Evolutionary conservation across 2,329 filamentous ascomycete genomes (phyloP), one percentile per base, ranked within the genome.

Genomic region (Periconia digitata): DNA sequence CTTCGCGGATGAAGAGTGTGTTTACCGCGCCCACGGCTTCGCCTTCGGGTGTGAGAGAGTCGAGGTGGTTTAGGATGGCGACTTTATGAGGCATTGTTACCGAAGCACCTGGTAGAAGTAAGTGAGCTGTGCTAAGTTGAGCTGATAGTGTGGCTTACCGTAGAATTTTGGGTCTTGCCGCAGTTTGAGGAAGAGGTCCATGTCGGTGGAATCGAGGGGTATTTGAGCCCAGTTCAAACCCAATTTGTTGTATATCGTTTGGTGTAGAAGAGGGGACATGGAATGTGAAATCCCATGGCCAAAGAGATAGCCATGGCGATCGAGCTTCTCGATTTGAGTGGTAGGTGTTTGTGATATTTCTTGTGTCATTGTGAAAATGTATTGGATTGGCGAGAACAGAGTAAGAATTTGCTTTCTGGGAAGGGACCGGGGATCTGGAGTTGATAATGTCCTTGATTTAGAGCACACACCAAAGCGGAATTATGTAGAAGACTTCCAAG

Each of bases 21-120:
- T 94, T 92, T 71, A 87, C 86, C 43, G 89, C 89, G 40, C 89
- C 88, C 18, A 91, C 85, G 29, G 85, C 84, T 42, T 80, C 79
- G 57, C 84, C 88, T 71, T 91, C 87, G 18, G 83, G 79, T 6
- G 87, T 90, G 32, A 92, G 75, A 45, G 85, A 82, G 63, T 92
- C 88, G 8, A 92, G 79, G 58, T 89, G 78, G 0, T 82, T 78
- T 50, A 92, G 82, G 64, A 92, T 90, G 59, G 83, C 78, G 21
- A 92, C 82, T 71, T 94, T 92, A 76, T 90, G 85, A 0, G 89
- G 89, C 89, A 92, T 94, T 17, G 89, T 92, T 32, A 92, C 84
- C 3, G 86, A 84, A 18, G 85, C 83, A 46, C 86, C 85, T 81
- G 54, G 13, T 17, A 35, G 7, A 18, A 17, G n/a, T 40, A 50